These are phyloP conservation scores for Heliamphora pulchella DNA, from an alignment of 179 eudicot species.

Conservation along the genomic window DNA sequence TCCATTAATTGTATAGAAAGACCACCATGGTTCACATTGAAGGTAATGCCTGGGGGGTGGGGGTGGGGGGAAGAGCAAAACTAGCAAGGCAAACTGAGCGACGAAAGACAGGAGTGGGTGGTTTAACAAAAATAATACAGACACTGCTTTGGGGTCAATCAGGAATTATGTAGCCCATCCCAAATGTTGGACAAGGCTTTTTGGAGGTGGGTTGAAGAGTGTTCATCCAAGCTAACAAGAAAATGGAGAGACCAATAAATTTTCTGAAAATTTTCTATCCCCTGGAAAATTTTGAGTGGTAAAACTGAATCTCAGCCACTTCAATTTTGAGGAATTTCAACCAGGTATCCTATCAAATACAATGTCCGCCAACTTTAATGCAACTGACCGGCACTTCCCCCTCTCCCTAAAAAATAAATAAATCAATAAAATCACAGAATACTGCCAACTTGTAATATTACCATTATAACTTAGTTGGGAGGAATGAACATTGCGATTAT, in stretches of 20 bases:
- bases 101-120: neutral
- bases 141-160: neutral
- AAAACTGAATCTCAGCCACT: neutral
- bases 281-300: neutral
- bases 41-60: neutral
- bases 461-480: neutral
- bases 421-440: neutral
- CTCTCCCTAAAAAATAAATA: no score
- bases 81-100: neutral
- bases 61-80: neutral
- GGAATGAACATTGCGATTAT: conserved; percentile 2
- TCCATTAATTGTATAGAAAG: neutral
- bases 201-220: neutral
- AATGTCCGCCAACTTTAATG: neutral
- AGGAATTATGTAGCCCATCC: neutral
- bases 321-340: neutral
- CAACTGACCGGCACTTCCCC: no score
- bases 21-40: neutral
- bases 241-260: neutral
- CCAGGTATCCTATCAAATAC: neutral
- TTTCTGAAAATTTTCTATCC: neutral
- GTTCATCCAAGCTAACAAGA: neutral
- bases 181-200: conserved; percentile 7
- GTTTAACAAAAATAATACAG: neutral
- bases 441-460: neutral